Evolutionary conservation across 495 filamentous ascomycete genomes (phyloP).

Genomic region (Hypoxylon rickii): DNA sequence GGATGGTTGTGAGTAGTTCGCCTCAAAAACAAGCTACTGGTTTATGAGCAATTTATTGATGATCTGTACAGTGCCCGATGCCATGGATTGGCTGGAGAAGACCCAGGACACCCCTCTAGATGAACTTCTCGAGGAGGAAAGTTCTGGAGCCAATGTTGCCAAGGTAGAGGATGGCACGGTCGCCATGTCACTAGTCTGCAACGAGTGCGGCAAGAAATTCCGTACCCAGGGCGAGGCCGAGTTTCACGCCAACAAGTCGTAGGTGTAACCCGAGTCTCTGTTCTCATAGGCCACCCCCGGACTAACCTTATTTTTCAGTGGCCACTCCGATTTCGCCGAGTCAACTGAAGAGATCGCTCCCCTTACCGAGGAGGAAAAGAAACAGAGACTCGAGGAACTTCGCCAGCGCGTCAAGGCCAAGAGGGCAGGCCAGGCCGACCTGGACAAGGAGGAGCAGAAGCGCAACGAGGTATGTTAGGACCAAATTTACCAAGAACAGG

Average conservation of each 20-base stretch:
- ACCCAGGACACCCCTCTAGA: constrained; percentile 59
- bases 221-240: constrained; percentile 77
- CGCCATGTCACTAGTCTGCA: constrained; percentile 68
- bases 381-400: constrained; percentile 74
- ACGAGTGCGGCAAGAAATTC: constrained; percentile 92
- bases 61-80: constrained; percentile 72
- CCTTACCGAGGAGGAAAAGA: constrained; percentile 90
- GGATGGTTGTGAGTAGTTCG: constrained; percentile 65
- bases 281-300: constrained; percentile 3
- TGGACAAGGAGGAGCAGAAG: constrained; percentile 84
- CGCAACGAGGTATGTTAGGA: constrained; percentile 72
- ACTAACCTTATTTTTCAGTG: constrained; percentile 46
- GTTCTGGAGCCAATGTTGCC: constrained; percentile 52
- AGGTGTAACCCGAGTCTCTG: constrained; percentile 23
- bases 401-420: constrained; percentile 74
- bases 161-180: constrained; percentile 64
- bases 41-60: constrained; percentile 16
- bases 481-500: background rate
- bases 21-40: constrained; percentile 2
- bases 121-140: constrained; percentile 56
- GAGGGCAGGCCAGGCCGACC: constrained; percentile 65
- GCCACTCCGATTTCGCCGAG: constrained; percentile 90
- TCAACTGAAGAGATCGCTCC: constrained; percentile 89
- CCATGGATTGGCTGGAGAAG: constrained; percentile 90
- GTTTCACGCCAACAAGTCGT: constrained; percentile 89